These are phyloP conservation scores for Candida buenavistaensis DNA, from an alignment of 1,139 yeast species.

Conservation along the genomic window DNA sequence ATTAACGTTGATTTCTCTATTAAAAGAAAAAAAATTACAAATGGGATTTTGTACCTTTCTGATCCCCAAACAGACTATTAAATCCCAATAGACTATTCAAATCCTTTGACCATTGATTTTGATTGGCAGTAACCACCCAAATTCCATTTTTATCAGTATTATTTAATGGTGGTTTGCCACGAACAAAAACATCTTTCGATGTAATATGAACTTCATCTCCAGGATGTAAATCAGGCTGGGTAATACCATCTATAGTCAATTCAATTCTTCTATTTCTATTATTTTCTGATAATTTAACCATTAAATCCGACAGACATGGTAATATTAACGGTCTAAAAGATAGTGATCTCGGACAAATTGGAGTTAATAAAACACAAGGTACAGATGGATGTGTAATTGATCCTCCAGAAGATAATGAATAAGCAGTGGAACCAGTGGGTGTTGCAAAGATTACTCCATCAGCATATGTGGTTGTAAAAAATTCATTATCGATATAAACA, in stretches of 20 bases:
- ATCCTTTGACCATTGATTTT: constrained; percentile 89
- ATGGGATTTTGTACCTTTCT: constrained; percentile 14
- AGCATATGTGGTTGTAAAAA: constrained; percentile 84
- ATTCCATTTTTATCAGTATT: constrained; percentile 64
- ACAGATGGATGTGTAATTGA: constrained; percentile 89
- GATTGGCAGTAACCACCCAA: constrained; percentile 85
- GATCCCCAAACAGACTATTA: constrained; percentile 67
- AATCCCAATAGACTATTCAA: constrained; percentile 86
- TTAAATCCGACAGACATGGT: constrained; percentile 71
- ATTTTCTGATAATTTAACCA: constrained; percentile 59
- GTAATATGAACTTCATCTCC: constrained; percentile 81
- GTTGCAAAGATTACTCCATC: constrained; percentile 86
- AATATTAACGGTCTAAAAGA: constrained; percentile 84
- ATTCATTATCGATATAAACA: constrained; percentile 76
- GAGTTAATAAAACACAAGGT: constrained; percentile 78
- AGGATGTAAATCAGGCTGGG: constrained; percentile 62
- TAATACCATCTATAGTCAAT: constrained; percentile 78
- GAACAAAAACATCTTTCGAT: constrained; percentile 17
- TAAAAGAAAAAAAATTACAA: no score
- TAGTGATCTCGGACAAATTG: constrained; percentile 86
- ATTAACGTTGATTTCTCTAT: no score
- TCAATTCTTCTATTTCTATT: constrained; percentile 47
- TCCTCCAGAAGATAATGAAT: constrained; percentile 87
- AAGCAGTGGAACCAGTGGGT: constrained; percentile 96
- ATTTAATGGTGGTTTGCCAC: constrained; percentile 7